A percentile compares a stretch with the other conserved stretches of the same genome.
Conservation (phyloP, 2,329 filamentous ascomycete genomes). For the Lasiodiplodia citricola region DNA sequence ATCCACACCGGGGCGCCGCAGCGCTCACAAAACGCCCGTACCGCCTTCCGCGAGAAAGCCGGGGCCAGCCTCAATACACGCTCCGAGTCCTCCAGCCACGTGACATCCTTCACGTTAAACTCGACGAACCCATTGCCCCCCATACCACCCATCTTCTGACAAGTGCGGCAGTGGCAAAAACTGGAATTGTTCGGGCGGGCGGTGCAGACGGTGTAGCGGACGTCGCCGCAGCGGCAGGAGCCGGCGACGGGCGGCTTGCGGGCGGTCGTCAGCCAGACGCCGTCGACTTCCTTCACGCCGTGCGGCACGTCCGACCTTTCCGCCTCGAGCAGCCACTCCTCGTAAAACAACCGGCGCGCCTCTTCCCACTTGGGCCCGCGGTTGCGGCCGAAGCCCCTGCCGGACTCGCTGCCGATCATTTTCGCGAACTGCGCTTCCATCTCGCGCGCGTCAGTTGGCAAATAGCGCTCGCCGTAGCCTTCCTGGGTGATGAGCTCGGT, state of each 20-base stretch:
- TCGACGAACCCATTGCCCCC: not conserved
- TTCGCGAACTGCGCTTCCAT: conserved; percentile 1
- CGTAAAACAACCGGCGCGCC: conserved; percentile 4
- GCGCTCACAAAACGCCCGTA: conserved; percentile 11
- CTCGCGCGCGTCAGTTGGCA: not conserved
- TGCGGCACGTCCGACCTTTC: not conserved
- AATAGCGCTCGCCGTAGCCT: not conserved
- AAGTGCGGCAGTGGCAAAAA: conserved; percentile 17
- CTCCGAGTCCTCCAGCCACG: conserved; percentile 6
- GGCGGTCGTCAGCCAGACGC: conserved; percentile 3
- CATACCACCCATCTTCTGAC: not conserved
- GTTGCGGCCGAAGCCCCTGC: conserved; percentile 10
- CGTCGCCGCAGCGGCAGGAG: conserved; percentile 16
- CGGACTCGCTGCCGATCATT: conserved; percentile 6
- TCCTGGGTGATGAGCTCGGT: not conserved
- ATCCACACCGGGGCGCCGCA: conserved; percentile 9
- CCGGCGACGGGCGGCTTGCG: conserved; percentile 11
- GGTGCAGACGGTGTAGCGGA: not conserved
- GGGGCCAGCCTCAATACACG: not conserved
- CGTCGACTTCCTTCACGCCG: conserved; percentile 11
- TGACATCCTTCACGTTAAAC: not conserved
- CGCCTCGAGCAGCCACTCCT: conserved; percentile 11
- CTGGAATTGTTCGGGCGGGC: not conserved
- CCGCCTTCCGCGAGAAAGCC: not conserved
- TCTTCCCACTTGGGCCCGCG: conserved; percentile 18